Evolutionary conservation across 352 stramenopile species (phyloP), one percentile per base, ranked within the genome.

Genomic region (Phytophthora sp.): DNA sequence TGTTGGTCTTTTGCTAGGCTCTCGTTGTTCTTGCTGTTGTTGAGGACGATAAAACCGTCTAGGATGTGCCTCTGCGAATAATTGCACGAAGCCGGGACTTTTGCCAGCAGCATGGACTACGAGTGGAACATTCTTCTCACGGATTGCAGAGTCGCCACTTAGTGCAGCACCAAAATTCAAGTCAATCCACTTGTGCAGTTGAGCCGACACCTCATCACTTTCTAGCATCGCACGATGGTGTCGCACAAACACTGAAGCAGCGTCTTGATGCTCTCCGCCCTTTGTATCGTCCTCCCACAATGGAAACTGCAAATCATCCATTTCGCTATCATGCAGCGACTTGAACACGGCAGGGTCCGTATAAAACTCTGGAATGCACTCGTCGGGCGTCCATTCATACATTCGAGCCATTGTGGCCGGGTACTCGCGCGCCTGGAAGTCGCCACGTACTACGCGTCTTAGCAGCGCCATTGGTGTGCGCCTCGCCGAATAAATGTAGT

Each of bases 291-390:
- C 94, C 91, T 81, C 94, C 91, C 94, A 98, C 5, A 53, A 6
- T 7, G 93, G 93, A 7, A 96, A 54, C 48, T 74, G 55, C 42
- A 96, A 54, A 31, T 91, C 84, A 0, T 83, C 62, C 79, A 97
- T 96, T 5, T 70, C 65, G 5, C 79, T 67, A 18, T 62, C 59
- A 57, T 98, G 91, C 3, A 92, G 69, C 0, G 91, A 97, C 26
- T 53, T 62, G 41, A 98, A 98, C 0, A 97, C 87, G 1, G 54
- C 67, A 13, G 89, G 23, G 45, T 98, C 93, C 1, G 70, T 84
- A 71, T 91, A 99, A 65, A 99, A 98, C 66, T 98, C 96, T 11
- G 94, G 89, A 53, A 98, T 98, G 55, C 93, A 98, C 66, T 99
- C 96, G 49, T 99, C 96, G 0, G 96, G 96, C 8, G 94, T 98